Percentiles rank a stretch among this genome's conserved stretches.
Evolutionary conservation across 805 yeast species (phyloP).

Genomic region (Torulaspora quercuum): DNA sequence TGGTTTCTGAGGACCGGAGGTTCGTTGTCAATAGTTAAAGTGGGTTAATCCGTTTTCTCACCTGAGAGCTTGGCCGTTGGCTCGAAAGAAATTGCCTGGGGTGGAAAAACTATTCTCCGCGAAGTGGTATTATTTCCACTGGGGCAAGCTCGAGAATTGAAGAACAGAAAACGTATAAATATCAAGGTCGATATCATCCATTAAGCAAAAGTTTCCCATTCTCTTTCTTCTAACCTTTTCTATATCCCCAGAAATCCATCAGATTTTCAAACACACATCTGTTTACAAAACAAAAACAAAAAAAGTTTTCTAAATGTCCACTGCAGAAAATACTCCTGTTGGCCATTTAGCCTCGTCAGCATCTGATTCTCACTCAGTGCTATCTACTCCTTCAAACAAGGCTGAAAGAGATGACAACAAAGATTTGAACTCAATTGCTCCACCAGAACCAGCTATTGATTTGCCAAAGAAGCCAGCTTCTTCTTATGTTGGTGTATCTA

Average conservation of each 20-base stretch:
- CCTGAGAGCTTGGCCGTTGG: too few relatives aligned
- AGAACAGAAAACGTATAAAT: slow-evolving; percentile 13
- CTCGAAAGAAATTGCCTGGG: slow-evolving; percentile 1
- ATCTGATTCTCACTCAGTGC: slow-evolving; percentile 22
- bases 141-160: slow-evolving; percentile 1
- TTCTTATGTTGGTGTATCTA: slow-evolving; percentile 31
- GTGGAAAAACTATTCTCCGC: slow-evolving; percentile 3
- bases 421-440: slow-evolving; percentile 10
- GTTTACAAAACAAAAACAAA: slow-evolving; percentile 8
- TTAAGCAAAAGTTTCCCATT: neutral
- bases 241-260: slow-evolving; percentile 7
- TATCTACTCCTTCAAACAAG: slow-evolving; percentile 34
- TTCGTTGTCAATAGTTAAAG: neutral
- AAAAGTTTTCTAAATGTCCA: slow-evolving; percentile 8
- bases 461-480: slow-evolving; percentile 32
- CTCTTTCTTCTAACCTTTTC: neutral
- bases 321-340: slow-evolving; percentile 16
- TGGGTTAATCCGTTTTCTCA: slow-evolving; percentile 8
- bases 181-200: slow-evolving; percentile 3
- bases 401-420: slow-evolving; percentile 31
- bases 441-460: slow-evolving; percentile 18
- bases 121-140: neutral
- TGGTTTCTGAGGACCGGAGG: slow-evolving; percentile 4
- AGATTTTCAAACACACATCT: slow-evolving; percentile 3
- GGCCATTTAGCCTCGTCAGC: slow-evolving; percentile 17